Evolutionary conservation across 441 rosid genomes (phyloP).

Genomic region (Erysimum pusillum): DNA sequence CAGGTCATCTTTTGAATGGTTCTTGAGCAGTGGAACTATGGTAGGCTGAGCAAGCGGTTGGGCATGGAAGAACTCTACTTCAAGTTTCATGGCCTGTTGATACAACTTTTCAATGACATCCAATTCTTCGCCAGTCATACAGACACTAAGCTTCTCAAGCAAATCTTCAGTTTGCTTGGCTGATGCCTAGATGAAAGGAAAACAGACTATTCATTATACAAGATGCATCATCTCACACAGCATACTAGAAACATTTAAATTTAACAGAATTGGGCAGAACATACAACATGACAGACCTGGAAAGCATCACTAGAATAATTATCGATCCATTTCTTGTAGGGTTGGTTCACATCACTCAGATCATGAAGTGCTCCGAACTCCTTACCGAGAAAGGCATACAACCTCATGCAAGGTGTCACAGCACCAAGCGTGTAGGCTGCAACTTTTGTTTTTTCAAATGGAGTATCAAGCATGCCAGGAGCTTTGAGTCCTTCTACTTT

Average conservation of each 20-base stretch:
- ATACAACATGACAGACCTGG: conserved; percentile 59
- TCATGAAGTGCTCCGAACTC: conserved; percentile 64
- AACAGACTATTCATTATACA: background rate
- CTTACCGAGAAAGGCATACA: conserved; percentile 86
- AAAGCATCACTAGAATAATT: conserved; percentile 76
- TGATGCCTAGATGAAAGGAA: conserved; percentile 61
- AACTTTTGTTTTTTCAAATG: conserved; percentile 93
- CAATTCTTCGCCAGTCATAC: conserved; percentile 96
- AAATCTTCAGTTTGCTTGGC: conserved; percentile 90
- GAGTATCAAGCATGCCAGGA: conserved; percentile 90
- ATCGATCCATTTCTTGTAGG: conserved; percentile 88
- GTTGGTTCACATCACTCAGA: conserved; percentile 61
- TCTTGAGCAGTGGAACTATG: conserved; percentile 72
- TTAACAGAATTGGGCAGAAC: conserved; percentile 2
- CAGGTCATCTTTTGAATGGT: conserved; percentile 61
- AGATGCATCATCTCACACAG: conserved; percentile 13
- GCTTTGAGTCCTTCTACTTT: conserved; percentile 91
- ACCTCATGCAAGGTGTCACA: conserved; percentile 91
- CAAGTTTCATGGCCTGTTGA: conserved; percentile 97
- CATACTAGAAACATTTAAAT: conserved; percentile 2
- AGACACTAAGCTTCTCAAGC: conserved; percentile 92
- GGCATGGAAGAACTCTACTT: conserved; percentile 85
- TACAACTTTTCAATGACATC: conserved; percentile 90
- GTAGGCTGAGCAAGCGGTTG: conserved; percentile 79
- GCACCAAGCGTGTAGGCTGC: conserved; percentile 95